Percentiles rank a stretch among this genome's conserved stretches.
These are phyloP conservation scores for Aspergillus ochraceoroseus DNA, from an alignment of 2,329 filamentous ascomycete genomes.

Conservation along the genomic window DNA sequence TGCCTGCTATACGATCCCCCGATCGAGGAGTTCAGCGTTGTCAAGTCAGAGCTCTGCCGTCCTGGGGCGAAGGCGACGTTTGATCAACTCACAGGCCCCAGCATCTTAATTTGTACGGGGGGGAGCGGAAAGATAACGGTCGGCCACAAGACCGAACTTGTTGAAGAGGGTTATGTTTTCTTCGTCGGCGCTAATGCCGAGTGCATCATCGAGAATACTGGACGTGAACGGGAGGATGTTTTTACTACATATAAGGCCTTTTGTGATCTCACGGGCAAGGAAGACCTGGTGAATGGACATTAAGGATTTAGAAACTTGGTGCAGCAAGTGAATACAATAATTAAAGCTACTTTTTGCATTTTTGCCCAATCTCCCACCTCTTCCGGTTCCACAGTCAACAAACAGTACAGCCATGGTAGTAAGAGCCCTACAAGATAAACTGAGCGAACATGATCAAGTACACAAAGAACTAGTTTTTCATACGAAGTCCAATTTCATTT, in stretches of 20 bases:
- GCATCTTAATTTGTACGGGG: constrained; percentile 83
- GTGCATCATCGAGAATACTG: constrained; percentile 65
- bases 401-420: too few relatives aligned
- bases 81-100: constrained; percentile 79
- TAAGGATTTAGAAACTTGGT: constrained; percentile 34
- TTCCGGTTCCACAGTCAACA: too few relatives aligned
- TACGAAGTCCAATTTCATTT: too few relatives aligned
- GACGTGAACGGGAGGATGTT: constrained; percentile 57
- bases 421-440: too few relatives aligned
- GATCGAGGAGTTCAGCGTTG: constrained; percentile 91
- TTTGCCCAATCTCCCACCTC: too few relatives aligned
- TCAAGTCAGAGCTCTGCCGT: constrained; percentile 68
- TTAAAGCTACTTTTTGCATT: too few relatives aligned
- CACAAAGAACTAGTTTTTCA: too few relatives aligned
- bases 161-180: constrained; percentile 69
- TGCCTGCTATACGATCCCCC: constrained; percentile 84
- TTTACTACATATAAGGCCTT: constrained; percentile 92
- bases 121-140: constrained; percentile 81
- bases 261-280: constrained; percentile 66
- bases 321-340: too few relatives aligned
- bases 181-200: constrained; percentile 87
- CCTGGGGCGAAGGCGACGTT: constrained; percentile 78
- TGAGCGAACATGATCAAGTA: too few relatives aligned
- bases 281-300: constrained; percentile 36
- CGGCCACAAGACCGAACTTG: constrained; percentile 70